Evolutionary conservation across 805 yeast species (phyloP), one percentile per base, ranked within the genome.

Genomic region (Wickerhamiella brachini): DNA sequence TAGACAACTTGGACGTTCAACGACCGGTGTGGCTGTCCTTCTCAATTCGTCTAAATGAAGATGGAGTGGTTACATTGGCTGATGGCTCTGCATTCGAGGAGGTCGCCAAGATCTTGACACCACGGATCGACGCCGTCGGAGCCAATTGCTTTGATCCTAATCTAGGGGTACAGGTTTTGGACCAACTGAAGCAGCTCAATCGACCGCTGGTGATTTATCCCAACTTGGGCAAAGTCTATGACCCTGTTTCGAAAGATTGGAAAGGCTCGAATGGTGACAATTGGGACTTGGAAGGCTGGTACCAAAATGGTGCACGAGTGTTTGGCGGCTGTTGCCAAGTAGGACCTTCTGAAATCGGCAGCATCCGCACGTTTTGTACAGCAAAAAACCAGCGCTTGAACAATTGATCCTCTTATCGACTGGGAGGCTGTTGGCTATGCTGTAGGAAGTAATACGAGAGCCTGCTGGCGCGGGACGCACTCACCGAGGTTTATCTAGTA

Each of bases 251-350:
- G 10, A 71, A 75, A 52, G 57, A 52, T 7, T 77, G 81, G 80
- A 18, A 20, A 12, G 21, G 21, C 21, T 6, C 8, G 8, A 18
- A 5, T n/a, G 21, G 8, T n/a, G 21, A n/a, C 20, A 38, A 5
- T 21, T n/a, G 21, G 21, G 21, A 5, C 20, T 21, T 38, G 7
- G 65, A 68, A 21, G 72, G 64, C 18, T 76, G 82, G 76, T 54
- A 67, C 21, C 47, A 56, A 0, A 60, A 62, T 9, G 71, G 72
- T 8, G 73, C 74, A 1, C 71, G 72, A 34, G 71, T 82, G 8
- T 68, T 84, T 49, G 93, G 93, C 8, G 90, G 89, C 2, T 84
- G 90, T 63, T 84, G 90, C 55, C 71, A 86, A 38, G 42, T 38
- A 12, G 34, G 34, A 9, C 34, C 34, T 29, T 7, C 34, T 9